A percentile compares a stretch with the other conserved stretches of the same genome.
Conservation (phyloP, 2,329 filamentous ascomycete genomes). For the Calonectria naviculata region DNA sequence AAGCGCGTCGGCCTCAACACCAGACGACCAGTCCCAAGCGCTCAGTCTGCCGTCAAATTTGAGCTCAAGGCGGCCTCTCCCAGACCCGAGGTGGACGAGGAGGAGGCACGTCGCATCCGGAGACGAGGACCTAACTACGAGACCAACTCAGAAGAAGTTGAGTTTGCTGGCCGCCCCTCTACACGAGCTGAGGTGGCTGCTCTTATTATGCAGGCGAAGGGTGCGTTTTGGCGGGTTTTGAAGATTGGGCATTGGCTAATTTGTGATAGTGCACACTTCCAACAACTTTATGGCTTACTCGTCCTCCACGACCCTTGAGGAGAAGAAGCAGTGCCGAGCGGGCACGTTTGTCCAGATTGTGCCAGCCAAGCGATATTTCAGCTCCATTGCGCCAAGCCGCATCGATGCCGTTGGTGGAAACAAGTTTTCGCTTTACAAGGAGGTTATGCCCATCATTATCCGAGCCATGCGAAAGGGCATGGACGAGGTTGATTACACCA, state of each 20-base stretch:
- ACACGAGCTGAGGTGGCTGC: constrained; percentile 22
- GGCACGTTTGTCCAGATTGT: constrained; percentile 27
- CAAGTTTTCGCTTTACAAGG: constrained; percentile 37
- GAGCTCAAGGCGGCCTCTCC: neutral
- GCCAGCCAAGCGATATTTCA: constrained; percentile 44
- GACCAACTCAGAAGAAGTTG: neutral
- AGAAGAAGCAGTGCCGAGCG: constrained; percentile 17
- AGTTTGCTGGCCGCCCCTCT: constrained; percentile 17
- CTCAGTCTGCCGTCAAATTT: neutral
- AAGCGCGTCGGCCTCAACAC: constrained; percentile 42
- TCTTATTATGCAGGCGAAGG: constrained; percentile 42
- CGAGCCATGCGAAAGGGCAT: constrained; percentile 33
- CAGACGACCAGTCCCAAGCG: neutral
- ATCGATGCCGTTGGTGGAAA: constrained; percentile 38
- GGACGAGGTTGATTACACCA: constrained; percentile 35
- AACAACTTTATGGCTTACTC: constrained; percentile 36
- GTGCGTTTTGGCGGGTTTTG: constrained; percentile 31
- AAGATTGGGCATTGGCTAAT: constrained; percentile 26
- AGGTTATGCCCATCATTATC: constrained; percentile 39
- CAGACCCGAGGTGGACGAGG: constrained; percentile 17
- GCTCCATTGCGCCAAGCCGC: constrained; percentile 23
- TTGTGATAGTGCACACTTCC: constrained; percentile 37
- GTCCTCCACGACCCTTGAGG: constrained; percentile 19
- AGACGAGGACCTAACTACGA: constrained; percentile 14
- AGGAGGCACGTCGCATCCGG: constrained; percentile 22